Base-by-base conservation (phyloP, 345 rosid species). In the Citrus maxima region DNA sequence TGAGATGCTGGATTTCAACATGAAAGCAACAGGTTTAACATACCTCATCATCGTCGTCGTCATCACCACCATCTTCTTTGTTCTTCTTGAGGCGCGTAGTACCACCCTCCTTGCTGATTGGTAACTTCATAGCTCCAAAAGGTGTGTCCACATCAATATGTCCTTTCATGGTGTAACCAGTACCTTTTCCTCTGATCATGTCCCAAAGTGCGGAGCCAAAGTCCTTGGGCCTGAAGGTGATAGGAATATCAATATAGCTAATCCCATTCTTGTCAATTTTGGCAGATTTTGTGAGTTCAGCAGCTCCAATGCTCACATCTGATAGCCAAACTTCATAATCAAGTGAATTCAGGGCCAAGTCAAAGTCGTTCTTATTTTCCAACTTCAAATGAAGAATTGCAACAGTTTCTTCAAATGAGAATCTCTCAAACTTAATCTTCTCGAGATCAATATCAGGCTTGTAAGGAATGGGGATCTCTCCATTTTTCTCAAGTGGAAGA, bases 151-250 rank as follows among this genome's bases (percentile, higher is more conserved):
- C 98, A 75, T 93, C 81, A 21, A 97, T 85, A 77, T 93, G 70
- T 56, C 98, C 99, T 88, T 93, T 97, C 82, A 97, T 90, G 54
- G 88, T 79, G 84, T 97, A 94, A 22, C 98, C 95, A 10, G 98
- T 94, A 63, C 98, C 98, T 82, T 78, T 97, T 54, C 99, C 99
- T 78, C 95, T 89, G 16, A 97, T 97, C 97, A 97, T 90, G 85
- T 97, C 99, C 99, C 99, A 97, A 22, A 97, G 89, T 1, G 98
- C 96, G 12, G 98, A 94, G 73, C 99, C 99, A 79, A 92, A 92
- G 64, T 97, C 99, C 88, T 94, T 97, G 28, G 99, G 99, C 86
- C 87, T 86, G 79, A 97, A 97, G 63, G 95, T 87, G 78, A 97
- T 87, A 0, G 98, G 99, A 62, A 97, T 75, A 7, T 93, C 92